These are phyloP conservation scores for Phytophthora cryptogea DNA, from an alignment of 352 stramenopile genomes.

Conservation along the genomic window DNA sequence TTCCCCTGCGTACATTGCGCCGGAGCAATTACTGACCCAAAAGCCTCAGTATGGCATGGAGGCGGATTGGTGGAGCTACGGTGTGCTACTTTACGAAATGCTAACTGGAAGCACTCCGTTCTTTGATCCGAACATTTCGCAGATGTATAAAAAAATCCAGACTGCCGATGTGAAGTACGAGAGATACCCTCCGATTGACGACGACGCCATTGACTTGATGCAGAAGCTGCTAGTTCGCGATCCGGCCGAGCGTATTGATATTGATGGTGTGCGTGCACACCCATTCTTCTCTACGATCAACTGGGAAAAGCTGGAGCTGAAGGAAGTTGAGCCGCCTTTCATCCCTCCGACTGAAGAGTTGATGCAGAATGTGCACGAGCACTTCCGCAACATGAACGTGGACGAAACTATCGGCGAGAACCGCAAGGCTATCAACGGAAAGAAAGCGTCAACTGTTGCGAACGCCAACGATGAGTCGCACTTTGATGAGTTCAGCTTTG, in stretches of 20 bases:
- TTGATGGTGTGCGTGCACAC: slow-evolving; percentile 64
- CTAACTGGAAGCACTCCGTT: slow-evolving; percentile 89
- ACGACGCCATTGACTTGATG: slow-evolving; percentile 69
- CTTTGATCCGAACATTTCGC: slow-evolving; percentile 81
- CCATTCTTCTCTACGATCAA: slow-evolving; percentile 75
- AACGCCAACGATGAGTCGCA: slow-evolving; percentile 68
- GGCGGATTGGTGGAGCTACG: slow-evolving; percentile 93
- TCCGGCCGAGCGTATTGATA: slow-evolving; percentile 62
- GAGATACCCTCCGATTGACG: slow-evolving; percentile 64
- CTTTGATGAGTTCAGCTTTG: slow-evolving; percentile 90
- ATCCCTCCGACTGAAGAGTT: slow-evolving; percentile 78
- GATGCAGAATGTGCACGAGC: slow-evolving; percentile 89
- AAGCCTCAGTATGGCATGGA: slow-evolving; percentile 88
- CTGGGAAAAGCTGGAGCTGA: slow-evolving; percentile 74
- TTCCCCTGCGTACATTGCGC: slow-evolving; percentile 86
- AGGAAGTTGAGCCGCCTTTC: slow-evolving; percentile 83
- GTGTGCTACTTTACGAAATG: slow-evolving; percentile 91
- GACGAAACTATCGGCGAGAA: slow-evolving; percentile 77
- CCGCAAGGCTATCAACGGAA: slow-evolving; percentile 63
- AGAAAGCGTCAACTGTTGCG: slow-evolving; percentile 48
- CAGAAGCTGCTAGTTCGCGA: slow-evolving; percentile 81
- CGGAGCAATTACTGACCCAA: slow-evolving; percentile 81
- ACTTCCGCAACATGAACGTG: slow-evolving; percentile 91
- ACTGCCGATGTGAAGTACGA: slow-evolving; percentile 86
- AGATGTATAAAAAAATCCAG: slow-evolving; percentile 92